These are phyloP conservation scores for Vaccinium macrocarpon DNA, from an alignment of 148 eudicot species.

Conservation along the genomic window DNA sequence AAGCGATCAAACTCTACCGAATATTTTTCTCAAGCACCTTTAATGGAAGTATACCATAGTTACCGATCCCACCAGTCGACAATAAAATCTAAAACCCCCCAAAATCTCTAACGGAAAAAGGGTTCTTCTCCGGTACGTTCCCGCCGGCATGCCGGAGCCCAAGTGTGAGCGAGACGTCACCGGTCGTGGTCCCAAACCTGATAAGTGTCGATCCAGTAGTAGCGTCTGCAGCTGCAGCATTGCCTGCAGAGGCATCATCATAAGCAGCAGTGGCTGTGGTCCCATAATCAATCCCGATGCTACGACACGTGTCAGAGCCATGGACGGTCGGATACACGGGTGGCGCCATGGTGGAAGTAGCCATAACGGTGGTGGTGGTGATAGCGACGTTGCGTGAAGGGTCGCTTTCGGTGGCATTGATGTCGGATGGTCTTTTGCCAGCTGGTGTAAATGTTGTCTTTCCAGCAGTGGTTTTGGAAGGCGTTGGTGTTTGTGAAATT, in stretches of 20 bases:
- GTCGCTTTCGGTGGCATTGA: constrained; percentile 45
- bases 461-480: not conserved
- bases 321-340: not conserved
- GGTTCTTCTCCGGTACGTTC: constrained; percentile 54
- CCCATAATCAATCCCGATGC: constrained; percentile 16
- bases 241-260: not conserved
- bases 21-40: not conserved
- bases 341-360: not conserved
- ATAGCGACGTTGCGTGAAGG: constrained; percentile 34
- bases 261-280: constrained; percentile 1
- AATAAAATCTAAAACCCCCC: constrained; percentile 31
- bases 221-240: constrained; percentile 1
- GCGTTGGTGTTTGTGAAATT: constrained; percentile 25
- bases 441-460: constrained; percentile 7
- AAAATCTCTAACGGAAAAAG: constrained; percentile 40
- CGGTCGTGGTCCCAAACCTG: constrained; percentile 47
- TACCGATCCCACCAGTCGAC: too few species aligned
- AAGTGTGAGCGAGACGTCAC: constrained; percentile 80
- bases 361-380: constrained; percentile 3
- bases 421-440: constrained; percentile 35
- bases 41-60: too few species aligned
- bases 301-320: constrained; percentile 19
- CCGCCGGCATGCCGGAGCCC: constrained; percentile 88
- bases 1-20: not conserved
- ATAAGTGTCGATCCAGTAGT: constrained; percentile 44